Evolutionary conservation across 225 moss, liverwort and hornwort species (phyloP).

Genomic region (Antitrichia curtipendula): DNA sequence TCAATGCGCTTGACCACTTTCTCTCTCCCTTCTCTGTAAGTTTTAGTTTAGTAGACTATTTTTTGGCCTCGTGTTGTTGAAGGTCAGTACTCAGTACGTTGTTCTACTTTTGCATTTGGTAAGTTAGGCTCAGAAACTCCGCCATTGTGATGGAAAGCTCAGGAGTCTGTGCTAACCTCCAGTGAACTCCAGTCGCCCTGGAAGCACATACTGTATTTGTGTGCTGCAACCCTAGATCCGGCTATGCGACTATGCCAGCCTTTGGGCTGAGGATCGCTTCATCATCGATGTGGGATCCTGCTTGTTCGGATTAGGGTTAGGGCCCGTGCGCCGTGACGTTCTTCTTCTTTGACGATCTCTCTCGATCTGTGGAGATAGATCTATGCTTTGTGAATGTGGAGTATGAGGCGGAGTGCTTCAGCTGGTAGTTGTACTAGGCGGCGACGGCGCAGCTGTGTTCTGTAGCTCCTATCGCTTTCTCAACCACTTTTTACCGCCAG

Average conservation of each 20-base stretch:
- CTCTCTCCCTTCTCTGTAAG: neutral
- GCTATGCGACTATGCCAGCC: neutral
- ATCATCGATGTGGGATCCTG: neutral
- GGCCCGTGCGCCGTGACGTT: neutral
- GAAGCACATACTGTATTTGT: neutral
- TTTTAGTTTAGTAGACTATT: neutral
- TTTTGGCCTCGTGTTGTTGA: neutral
- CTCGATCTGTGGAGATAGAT: neutral
- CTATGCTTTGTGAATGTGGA: neutral
- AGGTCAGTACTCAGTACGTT: neutral
- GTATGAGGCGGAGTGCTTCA: neutral
- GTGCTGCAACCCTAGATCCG: neutral
- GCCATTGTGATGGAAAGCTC: neutral
- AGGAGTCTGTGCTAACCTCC: neutral
- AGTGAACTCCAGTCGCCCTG: neutral
- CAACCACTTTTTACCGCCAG: neutral
- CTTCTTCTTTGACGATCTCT: neutral
- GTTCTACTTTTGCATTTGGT: neutral
- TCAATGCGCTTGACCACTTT: neutral
- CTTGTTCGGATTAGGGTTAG: constrained; percentile 1
- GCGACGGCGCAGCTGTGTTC: neutral
- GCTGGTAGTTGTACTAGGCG: neutral
- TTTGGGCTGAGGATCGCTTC: neutral
- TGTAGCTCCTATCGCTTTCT: neutral
- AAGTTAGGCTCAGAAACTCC: neutral